phyloP scores from a whole-genome alignment of 352 stramenopile genomes.

The Phytophthora palmivora region DNA sequence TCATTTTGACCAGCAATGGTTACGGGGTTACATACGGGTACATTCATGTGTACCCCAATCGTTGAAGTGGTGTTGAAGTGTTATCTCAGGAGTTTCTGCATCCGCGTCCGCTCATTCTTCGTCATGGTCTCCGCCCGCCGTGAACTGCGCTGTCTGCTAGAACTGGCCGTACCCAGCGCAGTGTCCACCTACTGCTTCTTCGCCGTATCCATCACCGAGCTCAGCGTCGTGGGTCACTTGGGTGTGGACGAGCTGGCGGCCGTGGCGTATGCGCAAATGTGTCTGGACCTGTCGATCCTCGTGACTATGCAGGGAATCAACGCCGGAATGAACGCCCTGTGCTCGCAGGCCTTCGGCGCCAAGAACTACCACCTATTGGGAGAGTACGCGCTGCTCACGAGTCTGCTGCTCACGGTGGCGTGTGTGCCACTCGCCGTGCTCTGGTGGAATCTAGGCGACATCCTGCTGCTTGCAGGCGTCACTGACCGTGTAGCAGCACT shows the following conservation, averaged over 20 bases:
- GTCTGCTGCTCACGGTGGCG: conserved; percentile 62
- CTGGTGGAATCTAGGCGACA: conserved; percentile 77
- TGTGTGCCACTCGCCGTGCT: conserved; percentile 74
- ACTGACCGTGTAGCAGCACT: conserved; percentile 49
- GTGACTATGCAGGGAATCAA: conserved; percentile 87
- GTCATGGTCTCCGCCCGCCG: conserved; percentile 43
- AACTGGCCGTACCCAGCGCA: conserved; percentile 62
- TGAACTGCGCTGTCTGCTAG: conserved; percentile 52
- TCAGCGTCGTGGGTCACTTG: conserved; percentile 84
- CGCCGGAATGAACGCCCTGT: conserved; percentile 81
- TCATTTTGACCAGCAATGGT: background rate
- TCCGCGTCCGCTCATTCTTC: conserved; percentile 12
- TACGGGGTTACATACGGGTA: background rate
- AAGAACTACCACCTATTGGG: conserved; percentile 82
- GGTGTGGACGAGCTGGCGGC: conserved; percentile 82
- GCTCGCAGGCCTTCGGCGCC: conserved; percentile 85
- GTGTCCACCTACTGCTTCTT: conserved; percentile 84
- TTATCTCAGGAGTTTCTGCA: conserved; percentile 12
- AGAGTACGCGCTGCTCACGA: conserved; percentile 69
- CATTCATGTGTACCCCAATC: background rate
- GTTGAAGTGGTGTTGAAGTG: conserved; percentile 2
- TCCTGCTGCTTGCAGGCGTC: conserved; percentile 57
- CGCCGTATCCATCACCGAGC: conserved; percentile 79
- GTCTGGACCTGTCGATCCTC: conserved; percentile 78
- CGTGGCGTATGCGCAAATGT: conserved; percentile 81